A percentile compares a stretch with the other conserved stretches of the same genome.
Conservation (phyloP, 2,329 filamentous ascomycete genomes). For the Fusarium concolor region DNA sequence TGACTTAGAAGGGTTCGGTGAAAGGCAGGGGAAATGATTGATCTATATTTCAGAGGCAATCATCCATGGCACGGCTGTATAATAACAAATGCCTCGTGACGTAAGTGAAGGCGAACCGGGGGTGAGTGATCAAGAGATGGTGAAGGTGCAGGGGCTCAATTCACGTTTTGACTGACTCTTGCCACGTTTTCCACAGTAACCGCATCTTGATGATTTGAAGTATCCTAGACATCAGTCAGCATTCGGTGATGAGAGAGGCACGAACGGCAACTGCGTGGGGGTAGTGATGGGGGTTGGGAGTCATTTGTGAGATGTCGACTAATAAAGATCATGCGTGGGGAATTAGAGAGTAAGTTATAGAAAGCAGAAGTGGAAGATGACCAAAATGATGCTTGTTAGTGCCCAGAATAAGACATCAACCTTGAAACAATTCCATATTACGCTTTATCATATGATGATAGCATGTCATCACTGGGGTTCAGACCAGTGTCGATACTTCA, state of each 20-base stretch:
- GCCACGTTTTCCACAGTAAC: slow-evolving; percentile 62
- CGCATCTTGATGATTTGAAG: slow-evolving; percentile 63
- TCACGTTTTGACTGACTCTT: slow-evolving; percentile 64
- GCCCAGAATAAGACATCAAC: not conserved
- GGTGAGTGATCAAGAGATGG: not conserved
- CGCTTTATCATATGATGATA: slow-evolving; percentile 5
- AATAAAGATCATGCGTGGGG: slow-evolving; percentile 26
- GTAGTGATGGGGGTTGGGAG: slow-evolving; percentile 24
- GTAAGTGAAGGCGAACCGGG: slow-evolving; percentile 5
- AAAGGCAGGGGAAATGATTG: not conserved
- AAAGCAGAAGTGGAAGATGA: not conserved
- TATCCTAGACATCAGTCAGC: slow-evolving; percentile 57
- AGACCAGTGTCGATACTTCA: not conserved
- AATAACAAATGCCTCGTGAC: slow-evolving; percentile 7
- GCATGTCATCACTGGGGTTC: not conserved
- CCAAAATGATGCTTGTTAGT: slow-evolving; percentile 3
- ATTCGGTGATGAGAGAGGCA: slow-evolving; percentile 18
- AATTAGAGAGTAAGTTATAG: slow-evolving; percentile 1
- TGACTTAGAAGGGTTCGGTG: slow-evolving; percentile 9
- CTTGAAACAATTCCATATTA: not conserved
- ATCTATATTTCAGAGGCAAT: slow-evolving; percentile 9
- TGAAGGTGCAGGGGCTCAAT: slow-evolving; percentile 33
- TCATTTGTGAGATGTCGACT: slow-evolving; percentile 23
- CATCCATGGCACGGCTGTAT: slow-evolving; percentile 14
- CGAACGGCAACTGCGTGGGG: slow-evolving; percentile 38